phyloP scores from a whole-genome alignment of 768 basidiomycete species.

The Leccinum ochraceum region DNA sequence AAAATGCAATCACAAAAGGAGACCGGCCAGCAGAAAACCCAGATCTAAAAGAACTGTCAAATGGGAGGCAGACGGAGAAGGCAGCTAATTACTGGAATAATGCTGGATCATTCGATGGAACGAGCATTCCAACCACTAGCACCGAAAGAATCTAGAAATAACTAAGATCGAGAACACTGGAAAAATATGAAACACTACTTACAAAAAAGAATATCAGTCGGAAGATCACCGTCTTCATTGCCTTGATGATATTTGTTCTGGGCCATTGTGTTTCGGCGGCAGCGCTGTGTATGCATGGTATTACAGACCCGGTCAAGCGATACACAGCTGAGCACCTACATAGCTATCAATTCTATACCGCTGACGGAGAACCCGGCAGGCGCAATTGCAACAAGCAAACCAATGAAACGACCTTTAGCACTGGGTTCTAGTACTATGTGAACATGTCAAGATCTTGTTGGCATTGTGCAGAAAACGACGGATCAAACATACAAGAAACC shows the following conservation, averaged over 20 bases:
- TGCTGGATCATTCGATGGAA: conserved; percentile 61
- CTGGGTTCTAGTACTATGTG: conserved; percentile 20
- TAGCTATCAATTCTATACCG: conserved; percentile 73
- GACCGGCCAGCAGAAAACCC: conserved; percentile 58
- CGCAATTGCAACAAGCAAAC: conserved; percentile 22
- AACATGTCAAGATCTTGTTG: background rate
- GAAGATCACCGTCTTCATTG: conserved; percentile 75
- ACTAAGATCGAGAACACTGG: background rate
- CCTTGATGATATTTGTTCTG: conserved; percentile 75
- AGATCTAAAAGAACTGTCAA: conserved; percentile 7
- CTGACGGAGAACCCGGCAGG: conserved; percentile 70
- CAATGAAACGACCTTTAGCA: conserved; percentile 24
- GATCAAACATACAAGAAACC: conserved; percentile 19
- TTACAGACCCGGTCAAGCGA: conserved; percentile 8
- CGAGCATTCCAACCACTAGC: conserved; percentile 74
- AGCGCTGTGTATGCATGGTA: conserved; percentile 41
- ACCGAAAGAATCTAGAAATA: conserved; percentile 22
- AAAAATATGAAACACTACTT: background rate
- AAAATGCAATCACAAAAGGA: conserved; percentile 85
- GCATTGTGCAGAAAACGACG: background rate
- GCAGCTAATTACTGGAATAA: conserved; percentile 43
- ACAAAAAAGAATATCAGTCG: conserved; percentile 53
- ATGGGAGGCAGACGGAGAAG: background rate
- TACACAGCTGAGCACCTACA: conserved; percentile 41
- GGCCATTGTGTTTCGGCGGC: conserved; percentile 80